phyloP scores from a whole-genome alignment of 371 early-diverging fungal genomes.

The Mortierella sp. region DNA sequence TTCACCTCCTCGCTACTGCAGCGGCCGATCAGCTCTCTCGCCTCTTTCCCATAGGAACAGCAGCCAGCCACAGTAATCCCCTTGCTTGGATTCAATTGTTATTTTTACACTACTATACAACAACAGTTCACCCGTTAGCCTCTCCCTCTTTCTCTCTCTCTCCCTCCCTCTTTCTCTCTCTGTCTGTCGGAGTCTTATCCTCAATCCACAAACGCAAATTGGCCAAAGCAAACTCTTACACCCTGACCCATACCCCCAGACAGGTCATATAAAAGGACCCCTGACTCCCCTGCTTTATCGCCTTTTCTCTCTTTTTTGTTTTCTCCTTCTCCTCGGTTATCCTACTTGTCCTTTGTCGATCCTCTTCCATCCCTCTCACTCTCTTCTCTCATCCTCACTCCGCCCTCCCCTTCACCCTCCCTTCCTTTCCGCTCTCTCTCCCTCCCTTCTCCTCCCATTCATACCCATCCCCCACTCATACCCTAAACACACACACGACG shows the following conservation, averaged over 20 bases:
- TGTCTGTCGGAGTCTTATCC: not conserved
- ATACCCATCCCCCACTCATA: conserved; percentile 6
- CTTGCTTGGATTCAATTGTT: conserved; percentile 1
- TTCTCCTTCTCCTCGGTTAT: conserved; percentile 5
- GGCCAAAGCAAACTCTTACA: conserved; percentile 10
- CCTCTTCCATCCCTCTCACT: conserved; percentile 3
- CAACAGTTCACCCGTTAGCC: not conserved
- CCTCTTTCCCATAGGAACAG: not conserved
- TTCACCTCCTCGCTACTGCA: not conserved
- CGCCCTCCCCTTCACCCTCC: not conserved
- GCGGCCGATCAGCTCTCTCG: conserved; percentile 5
- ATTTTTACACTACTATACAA: not conserved
- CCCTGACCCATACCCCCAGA: not conserved
- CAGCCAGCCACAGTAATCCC: not conserved
- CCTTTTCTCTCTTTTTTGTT: not conserved
- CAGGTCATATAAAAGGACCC: not conserved
- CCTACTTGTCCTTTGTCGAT: conserved; percentile 16
- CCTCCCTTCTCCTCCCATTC: not conserved
- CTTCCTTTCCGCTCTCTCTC: not conserved
- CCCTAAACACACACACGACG: not conserved
- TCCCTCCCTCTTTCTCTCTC: not conserved
- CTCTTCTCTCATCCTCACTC: not conserved
- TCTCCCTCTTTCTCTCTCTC: not conserved
- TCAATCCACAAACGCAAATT: not conserved
- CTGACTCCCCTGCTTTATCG: not conserved